Evolutionary conservation across 164 flowering plant genomes (phyloP), one percentile per base, ranked within the genome.

Genomic region (Berberis vulgaris): DNA sequence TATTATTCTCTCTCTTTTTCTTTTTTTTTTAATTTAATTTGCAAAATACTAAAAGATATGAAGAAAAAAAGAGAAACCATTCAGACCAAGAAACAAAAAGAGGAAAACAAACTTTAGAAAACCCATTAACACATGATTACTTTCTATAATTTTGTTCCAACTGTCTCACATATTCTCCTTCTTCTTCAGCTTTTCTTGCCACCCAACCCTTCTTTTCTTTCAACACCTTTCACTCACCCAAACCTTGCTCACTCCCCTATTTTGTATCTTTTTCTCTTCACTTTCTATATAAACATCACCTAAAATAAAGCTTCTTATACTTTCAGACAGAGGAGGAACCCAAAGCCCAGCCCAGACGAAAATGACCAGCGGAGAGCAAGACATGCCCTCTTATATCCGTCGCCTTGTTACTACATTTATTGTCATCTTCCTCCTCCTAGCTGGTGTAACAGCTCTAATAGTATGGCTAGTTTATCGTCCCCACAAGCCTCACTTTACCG

Each of bases 391-490:
- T 5, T 50, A 38, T 59, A 10, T 52, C 1, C 70, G 77, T 39
- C 79, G 76, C 2, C 53, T 59, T 41, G 0, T 73, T 52, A 73
- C 61, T 73, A 58, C 73, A 7, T 45, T 60, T 72, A 7, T 82
- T 5, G 56, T 69, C 62, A 55, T 76, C 76, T 43, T 85, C 61
- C 80, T 92, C 49, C 73, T 92, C 70, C 56, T 92, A 2, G 76
- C 78, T 1, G 96, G 83, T 39, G 63, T 82, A 65, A 72, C 79
- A 2, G 81, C 75, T 45, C 84, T 92, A 39, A 67, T 71, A 13
- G 65, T 85, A 42, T 89, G 86, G 85, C 73, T 92, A 2, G 70
- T 86, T 53, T 89, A 89, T 79, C 82, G 89, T 6, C 96, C 98
- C 12, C 72, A 78, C 52, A 68, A 73, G 9, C 98, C 98, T 1